Evolutionary conservation across 306 rosid genomes (phyloP), one percentile per base, ranked within the genome.

Genomic region (Ammopiptanthus mongolicus): DNA sequence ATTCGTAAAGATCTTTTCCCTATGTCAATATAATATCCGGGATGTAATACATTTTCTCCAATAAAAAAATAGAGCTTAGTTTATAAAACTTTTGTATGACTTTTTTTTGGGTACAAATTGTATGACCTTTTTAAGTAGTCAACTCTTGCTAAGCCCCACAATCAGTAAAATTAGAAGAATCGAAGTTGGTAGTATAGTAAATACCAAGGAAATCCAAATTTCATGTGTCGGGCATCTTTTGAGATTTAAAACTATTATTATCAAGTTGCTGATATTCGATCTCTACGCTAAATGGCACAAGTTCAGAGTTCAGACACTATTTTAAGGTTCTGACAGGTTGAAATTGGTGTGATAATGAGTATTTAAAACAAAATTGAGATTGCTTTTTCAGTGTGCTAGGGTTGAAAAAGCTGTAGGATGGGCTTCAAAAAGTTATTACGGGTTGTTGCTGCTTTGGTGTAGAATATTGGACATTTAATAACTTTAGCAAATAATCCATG

Each of bases 181-280:
- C 71, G 13, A 23, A 15, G 73, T 31, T 80, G 19, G 31, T 44
- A 56, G 21, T 66, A 1, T 29, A n/a, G n/a, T n/a, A n/a, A 50
- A 12, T 34, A 56, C 36, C 14, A 8, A 34, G 28, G 11, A 41
- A 74, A 69, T 64, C 33, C 23, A 72, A 58, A n/a, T 44, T 65
- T 39, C 14, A 42, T 44, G 53, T 5, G 85, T 77, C 65, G 81
- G 85, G 85, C 72, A 73, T 78, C 85, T 75, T 57, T 5, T 33
- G 74, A 50, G 18, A 36, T 82, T 55, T 81, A 7, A 72, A 78
- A 80, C 46, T 44, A 28, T 51, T 44, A 28, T 51, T 63, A 14
- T 25, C 10, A 21, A 65, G 34, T 73, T 42, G 66, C 72, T 75
- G 81, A 80, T 89, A 83, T 82, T 86, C n/a, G n/a, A n/a, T n/a